Base-by-base conservation (phyloP, 2,329 filamentous ascomycete genomes). In the Aspergillus alliaceus region DNA sequence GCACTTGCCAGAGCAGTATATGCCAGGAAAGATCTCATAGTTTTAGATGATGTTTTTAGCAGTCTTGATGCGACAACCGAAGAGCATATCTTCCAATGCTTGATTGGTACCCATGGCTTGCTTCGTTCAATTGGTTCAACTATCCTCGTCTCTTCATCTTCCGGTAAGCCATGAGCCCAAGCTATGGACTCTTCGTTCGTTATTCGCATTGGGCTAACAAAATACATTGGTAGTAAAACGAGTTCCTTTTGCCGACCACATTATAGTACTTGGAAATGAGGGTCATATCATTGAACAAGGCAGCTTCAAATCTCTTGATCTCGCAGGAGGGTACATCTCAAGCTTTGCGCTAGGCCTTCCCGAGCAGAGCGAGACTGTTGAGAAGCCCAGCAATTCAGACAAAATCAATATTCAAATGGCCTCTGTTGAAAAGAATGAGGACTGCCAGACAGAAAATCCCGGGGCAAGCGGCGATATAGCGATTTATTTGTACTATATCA, bases 1-100 rank as follows among this genome's bases (percentile, higher is more conserved):
- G 77, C 80, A n/a, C 73, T 83, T n/a, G 82, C 82, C 22, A 72
- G 82, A 54, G 81, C 80, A 14, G 70, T 82, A 9, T 84, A 83
- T 64, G 75, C 80, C 20, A 74, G 78, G 44, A 76, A 75, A 49
- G 73, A 78, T 34, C 71, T 81, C 25, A 68, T 82, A 29, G 72
- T 84, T 20, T 71, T 84, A 12, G 81, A 83, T 60, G 80, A 83
- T 60, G 76, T 79, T 20, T 73, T 84, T n/a, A 81, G 77, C 57
- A 80, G 80, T 3, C 73, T 84, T 6, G 81, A 83, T 61, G 69
- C 74, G 9, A 71, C 76, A 15, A 82, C 80, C 0, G 80, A 81
- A 54, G 77, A 79, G 29, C 71, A 74, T 31, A 77, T 83, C 14
- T 82, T 80, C 65, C 72, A 79, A 57, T 73, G 70, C 48, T 65